Evolutionary conservation across 441 rosid genomes (phyloP).

Genomic region (Eutrema salsugineum): DNA sequence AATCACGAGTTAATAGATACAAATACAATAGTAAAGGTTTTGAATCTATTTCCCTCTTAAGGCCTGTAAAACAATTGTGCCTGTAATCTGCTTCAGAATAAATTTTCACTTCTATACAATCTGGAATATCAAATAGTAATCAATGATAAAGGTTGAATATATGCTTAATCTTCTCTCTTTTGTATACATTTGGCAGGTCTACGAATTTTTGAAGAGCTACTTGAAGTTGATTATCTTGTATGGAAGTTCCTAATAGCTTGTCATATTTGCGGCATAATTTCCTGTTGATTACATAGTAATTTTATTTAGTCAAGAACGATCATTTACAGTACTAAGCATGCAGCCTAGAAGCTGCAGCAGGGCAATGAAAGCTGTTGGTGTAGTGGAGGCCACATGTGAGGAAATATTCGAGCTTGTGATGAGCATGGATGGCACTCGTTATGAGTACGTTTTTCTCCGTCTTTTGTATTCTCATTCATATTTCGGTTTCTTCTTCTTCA

Average conservation of each 20-base stretch:
- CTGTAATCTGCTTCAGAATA: neutral
- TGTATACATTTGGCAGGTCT: conserved; percentile 62
- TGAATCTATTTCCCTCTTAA: neutral
- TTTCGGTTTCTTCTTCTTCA: neutral
- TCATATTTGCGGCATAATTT: conserved; percentile 15
- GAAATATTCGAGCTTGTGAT: conserved; percentile 97
- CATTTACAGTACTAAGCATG: conserved; percentile 32
- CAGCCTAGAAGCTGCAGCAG: conserved; percentile 99
- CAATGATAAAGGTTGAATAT: neutral
- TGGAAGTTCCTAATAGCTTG: conserved; percentile 25
- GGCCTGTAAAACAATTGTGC: neutral
- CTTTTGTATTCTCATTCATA: conserved; percentile 8
- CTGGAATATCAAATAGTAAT: neutral
- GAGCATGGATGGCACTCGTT: conserved; percentile 99
- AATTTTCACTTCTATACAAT: neutral
- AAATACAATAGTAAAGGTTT: neutral
- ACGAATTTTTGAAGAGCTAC: conserved; percentile 99
- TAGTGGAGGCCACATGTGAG: conserved; percentile 97
- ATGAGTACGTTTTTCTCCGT: conserved; percentile 79
- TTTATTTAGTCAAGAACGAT: conserved; percentile 27
- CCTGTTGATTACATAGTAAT: conserved; percentile 15
- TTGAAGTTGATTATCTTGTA: conserved; percentile 99
- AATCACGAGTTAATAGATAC: neutral
- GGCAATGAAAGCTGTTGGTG: conserved; percentile 99
- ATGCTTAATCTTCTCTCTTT: conserved; percentile 1